Percentiles rank a stretch among this genome's conserved stretches.
Evolutionary conservation across 768 basidiomycete genomes (phyloP).

Genomic region (Pleurotus citrinopileatus): DNA sequence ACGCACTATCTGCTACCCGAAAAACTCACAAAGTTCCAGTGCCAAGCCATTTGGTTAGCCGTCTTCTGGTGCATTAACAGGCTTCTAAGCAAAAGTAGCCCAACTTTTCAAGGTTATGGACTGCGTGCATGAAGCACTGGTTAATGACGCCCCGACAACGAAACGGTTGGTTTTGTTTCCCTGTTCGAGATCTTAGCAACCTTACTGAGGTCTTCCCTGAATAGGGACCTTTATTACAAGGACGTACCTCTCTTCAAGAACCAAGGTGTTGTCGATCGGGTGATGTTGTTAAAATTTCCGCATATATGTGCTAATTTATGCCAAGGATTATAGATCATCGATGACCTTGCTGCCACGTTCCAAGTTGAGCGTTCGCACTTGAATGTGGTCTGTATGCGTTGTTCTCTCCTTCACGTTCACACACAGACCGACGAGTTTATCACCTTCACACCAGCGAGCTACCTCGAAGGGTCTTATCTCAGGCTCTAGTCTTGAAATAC

Average conservation of each 20-base stretch:
- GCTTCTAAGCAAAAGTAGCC: slow-evolving; percentile 37
- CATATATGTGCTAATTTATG: not conserved
- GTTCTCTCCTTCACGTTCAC: not conserved
- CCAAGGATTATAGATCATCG: slow-evolving; percentile 60
- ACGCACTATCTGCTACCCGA: slow-evolving; percentile 17
- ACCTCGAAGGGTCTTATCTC: slow-evolving; percentile 86
- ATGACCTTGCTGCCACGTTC: slow-evolving; percentile 87
- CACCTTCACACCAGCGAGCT: slow-evolving; percentile 58
- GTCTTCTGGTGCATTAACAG: slow-evolving; percentile 11
- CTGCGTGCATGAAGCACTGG: slow-evolving; percentile 65
- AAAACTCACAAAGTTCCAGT: slow-evolving; percentile 30
- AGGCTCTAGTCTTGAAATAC: slow-evolving; percentile 60
- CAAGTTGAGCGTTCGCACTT: slow-evolving; percentile 70
- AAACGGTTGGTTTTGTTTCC: slow-evolving; percentile 61
- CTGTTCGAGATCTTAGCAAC: too few relatives aligned
- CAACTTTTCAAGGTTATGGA: slow-evolving; percentile 67
- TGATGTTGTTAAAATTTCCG: slow-evolving; percentile 25
- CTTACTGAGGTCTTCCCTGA: not conserved
- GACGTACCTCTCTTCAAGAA: slow-evolving; percentile 76
- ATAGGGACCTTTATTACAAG: slow-evolving; percentile 88
- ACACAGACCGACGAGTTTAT: slow-evolving; percentile 9
- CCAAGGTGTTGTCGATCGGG: slow-evolving; percentile 79
- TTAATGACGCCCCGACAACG: slow-evolving; percentile 51
- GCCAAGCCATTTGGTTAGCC: slow-evolving; percentile 36
- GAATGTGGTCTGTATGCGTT: slow-evolving; percentile 57